A percentile compares a stretch with the other conserved stretches of the same genome.
phyloP scores from a whole-genome alignment of 2,329 filamentous ascomycete genomes.

The Penicillium psychrosexuale region DNA sequence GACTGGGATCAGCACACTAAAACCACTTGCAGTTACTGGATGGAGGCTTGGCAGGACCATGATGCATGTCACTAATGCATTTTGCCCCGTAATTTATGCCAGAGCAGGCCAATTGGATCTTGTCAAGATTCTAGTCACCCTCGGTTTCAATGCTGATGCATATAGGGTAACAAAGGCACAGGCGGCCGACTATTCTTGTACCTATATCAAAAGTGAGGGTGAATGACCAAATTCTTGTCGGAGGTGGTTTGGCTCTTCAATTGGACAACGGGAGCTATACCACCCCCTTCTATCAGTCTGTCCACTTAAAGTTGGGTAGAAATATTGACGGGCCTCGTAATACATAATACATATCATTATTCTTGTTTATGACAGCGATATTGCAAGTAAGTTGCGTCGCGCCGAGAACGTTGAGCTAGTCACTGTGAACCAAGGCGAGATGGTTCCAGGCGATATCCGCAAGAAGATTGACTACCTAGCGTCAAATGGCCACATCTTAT shows the following conservation, averaged over 20 bases:
- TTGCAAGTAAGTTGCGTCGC: constrained; percentile 72
- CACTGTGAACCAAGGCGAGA: constrained; percentile 64
- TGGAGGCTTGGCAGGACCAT: neutral
- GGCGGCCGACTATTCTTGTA: neutral
- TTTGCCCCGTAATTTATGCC: neutral
- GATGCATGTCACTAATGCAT: neutral
- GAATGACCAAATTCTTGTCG: neutral
- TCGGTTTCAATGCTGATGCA: neutral
- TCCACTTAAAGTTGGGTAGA: too few relatives aligned
- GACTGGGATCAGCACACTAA: neutral
- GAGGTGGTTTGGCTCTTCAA: too few relatives aligned
- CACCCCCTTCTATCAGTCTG: too few relatives aligned
- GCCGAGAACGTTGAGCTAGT: constrained; percentile 79
- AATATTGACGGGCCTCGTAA: too few relatives aligned
- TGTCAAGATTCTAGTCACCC: neutral
- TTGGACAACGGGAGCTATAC: neutral
- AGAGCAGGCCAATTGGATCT: neutral
- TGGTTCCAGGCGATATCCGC: constrained; percentile 64
- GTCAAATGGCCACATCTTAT: constrained; percentile 31
- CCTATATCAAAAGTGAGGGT: constrained; percentile 22
- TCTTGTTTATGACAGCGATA: constrained; percentile 58
- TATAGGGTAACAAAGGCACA: constrained; percentile 21
- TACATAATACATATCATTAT: too few relatives aligned
- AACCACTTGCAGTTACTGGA: neutral
- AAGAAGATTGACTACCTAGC: constrained; percentile 58